Evolutionary conservation across 148 eudicot species (phyloP).

Genomic region (Vaccinium darrowii): DNA sequence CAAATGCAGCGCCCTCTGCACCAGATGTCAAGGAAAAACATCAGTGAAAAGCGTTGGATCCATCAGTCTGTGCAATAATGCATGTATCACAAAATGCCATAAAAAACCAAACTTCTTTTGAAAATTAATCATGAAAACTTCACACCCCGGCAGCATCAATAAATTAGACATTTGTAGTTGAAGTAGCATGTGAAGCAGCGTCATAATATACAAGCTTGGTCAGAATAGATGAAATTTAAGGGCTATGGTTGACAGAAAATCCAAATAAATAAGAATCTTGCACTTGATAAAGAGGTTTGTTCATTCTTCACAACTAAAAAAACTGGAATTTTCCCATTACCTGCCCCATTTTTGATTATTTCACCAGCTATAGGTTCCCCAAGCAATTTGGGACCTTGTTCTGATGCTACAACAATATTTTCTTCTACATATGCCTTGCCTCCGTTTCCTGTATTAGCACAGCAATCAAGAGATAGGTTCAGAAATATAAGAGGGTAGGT

Average conservation of each 20-base stretch:
- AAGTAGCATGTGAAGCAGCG: background rate
- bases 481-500: background rate
- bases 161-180: background rate
- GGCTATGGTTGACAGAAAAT: background rate
- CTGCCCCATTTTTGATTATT: constrained; percentile 15
- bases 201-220: background rate
- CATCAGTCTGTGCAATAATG: background rate
- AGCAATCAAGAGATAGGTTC: background rate
- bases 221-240: background rate
- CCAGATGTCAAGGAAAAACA: background rate
- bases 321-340: constrained; percentile 22
- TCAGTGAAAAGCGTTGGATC: background rate
- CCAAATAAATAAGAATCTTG: background rate
- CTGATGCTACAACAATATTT: constrained; percentile 15
- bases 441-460: constrained; percentile 23
- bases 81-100: background rate
- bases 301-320: background rate
- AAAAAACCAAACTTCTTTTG: background rate
- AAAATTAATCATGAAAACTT: background rate
- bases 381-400: constrained; percentile 14
- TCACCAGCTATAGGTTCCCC: constrained; percentile 11
- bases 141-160: background rate
- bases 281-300: background rate
- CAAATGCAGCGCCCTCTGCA: constrained; percentile 3
- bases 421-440: background rate